Conservation (phyloP, 2,329 filamentous ascomycete species). For the Dothidotthia symphoricarpi region DNA sequence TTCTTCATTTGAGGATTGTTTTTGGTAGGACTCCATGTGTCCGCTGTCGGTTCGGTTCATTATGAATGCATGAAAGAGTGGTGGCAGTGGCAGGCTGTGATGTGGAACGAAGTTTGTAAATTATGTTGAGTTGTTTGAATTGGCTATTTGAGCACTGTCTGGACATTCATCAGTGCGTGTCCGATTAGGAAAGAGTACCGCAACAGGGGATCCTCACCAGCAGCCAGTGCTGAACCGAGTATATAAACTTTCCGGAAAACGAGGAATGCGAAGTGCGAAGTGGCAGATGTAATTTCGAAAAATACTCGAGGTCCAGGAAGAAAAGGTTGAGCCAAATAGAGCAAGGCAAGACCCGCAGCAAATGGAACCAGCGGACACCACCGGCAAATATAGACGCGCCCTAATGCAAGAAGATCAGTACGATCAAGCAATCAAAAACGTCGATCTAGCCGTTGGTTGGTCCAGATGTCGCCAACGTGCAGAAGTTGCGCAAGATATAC, state of each 20-base stretch:
- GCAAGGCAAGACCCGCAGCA: conserved; percentile 21
- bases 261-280: not conserved
- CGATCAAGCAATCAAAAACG: conserved; percentile 15
- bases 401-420: conserved; percentile 14
- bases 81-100: conserved; percentile 16
- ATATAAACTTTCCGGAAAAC: too few relatives aligned
- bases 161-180: conserved; percentile 22
- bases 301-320: conserved; percentile 5
- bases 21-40: conserved; percentile 26
- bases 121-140: conserved; percentile 18
- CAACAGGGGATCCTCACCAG: conserved; percentile 28
- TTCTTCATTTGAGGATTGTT: conserved; percentile 17
- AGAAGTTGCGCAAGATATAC: conserved; percentile 18
- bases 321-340: conserved; percentile 15
- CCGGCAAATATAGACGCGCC: conserved; percentile 8
- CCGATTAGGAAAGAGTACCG: conserved; percentile 20
- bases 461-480: conserved; percentile 18
- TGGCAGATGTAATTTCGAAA: conserved; percentile 6
- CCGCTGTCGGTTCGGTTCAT: conserved; percentile 39
- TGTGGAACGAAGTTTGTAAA: conserved; percentile 10
- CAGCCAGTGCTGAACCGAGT: conserved; percentile 23
- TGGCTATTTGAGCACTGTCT: conserved; percentile 26
- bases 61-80: conserved; percentile 23
- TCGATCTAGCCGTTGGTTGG: conserved; percentile 25
- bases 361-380: conserved; percentile 21